A percentile compares a stretch with the other conserved stretches of the same genome.
These are phyloP conservation scores for Candida vaughaniae DNA, from an alignment of 805 yeast genomes.

Conservation along the genomic window DNA sequence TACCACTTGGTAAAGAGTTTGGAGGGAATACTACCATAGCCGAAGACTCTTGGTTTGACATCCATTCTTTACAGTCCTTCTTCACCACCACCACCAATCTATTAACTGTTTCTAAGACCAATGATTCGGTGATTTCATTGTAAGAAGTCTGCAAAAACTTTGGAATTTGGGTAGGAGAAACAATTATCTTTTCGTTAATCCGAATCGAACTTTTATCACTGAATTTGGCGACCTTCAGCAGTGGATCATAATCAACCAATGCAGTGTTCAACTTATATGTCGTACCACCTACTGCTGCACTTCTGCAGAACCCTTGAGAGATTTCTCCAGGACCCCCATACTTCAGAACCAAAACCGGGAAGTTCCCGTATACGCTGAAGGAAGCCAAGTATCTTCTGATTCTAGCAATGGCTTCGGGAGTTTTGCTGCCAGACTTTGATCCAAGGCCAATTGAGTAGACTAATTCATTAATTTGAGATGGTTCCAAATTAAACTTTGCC, in stretches of 20 bases:
- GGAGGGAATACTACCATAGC: constrained; percentile 94
- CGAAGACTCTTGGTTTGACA: constrained; percentile 76
- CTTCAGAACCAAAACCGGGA: constrained; percentile 89
- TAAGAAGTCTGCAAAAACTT: constrained; percentile 41
- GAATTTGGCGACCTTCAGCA: constrained; percentile 63
- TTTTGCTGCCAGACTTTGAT: constrained; percentile 54
- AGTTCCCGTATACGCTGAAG: constrained; percentile 88
- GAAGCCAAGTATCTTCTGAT: constrained; percentile 82
- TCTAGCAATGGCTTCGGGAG: constrained; percentile 74
- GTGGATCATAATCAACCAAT: constrained; percentile 63
- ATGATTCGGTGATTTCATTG: constrained; percentile 43
- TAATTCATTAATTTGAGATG: constrained; percentile 77
- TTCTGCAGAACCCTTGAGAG: constrained; percentile 94
- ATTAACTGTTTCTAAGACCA: constrained; percentile 54
- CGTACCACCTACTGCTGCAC: constrained; percentile 98
- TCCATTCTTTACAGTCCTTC: constrained; percentile 90
- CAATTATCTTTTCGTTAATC: constrained; percentile 75
- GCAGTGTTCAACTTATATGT: constrained; percentile 80
- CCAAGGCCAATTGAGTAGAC: constrained; percentile 85
- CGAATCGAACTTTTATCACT: constrained; percentile 73
- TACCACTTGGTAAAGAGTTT: constrained; percentile 62
- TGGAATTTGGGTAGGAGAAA: constrained; percentile 66
- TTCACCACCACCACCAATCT: constrained; percentile 81
- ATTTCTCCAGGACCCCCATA: constrained; percentile 96
- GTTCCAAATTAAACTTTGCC: constrained; percentile 66